These are phyloP conservation scores for Gossypium davidsonii DNA, from an alignment of 441 rosid species.

Conservation along the genomic window DNA sequence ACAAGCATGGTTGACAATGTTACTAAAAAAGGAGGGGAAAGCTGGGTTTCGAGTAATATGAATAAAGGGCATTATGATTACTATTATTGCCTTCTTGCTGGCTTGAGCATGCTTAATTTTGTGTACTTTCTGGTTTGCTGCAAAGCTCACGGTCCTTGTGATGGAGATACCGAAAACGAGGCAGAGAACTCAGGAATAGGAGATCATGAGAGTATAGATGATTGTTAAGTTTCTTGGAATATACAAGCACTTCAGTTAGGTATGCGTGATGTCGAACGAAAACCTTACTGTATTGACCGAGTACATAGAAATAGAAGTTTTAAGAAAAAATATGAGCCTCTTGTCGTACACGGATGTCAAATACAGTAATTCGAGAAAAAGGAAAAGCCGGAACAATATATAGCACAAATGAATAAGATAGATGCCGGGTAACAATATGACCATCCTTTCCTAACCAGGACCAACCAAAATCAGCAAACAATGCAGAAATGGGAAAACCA, in stretches of 20 bases:
- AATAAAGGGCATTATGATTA: constrained; percentile 43
- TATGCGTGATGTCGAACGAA: not conserved
- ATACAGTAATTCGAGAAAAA: not conserved
- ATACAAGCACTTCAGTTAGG: not conserved
- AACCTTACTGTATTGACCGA: not conserved
- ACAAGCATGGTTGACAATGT: constrained; percentile 26
- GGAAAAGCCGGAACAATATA: not conserved
- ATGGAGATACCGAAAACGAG: not conserved
- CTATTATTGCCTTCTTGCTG: constrained; percentile 35
- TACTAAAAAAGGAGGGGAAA: constrained; percentile 26
- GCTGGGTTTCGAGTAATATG: constrained; percentile 40
- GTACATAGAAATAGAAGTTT: not conserved
- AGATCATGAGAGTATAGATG: not conserved
- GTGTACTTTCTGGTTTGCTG: constrained; percentile 31
- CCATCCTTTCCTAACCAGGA: not conserved
- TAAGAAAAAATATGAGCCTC: not conserved
- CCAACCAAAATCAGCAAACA: not conserved
- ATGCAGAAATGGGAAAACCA: not conserved
- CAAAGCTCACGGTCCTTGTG: constrained; percentile 34
- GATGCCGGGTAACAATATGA: not conserved
- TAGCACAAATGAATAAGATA: not conserved
- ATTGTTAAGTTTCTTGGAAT: not conserved
- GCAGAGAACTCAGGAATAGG: not conserved
- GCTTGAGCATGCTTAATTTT: constrained; percentile 29
- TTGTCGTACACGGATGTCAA: not conserved